These are phyloP conservation scores for Nemania sp. DNA, from an alignment of 2,329 filamentous ascomycete genomes.

Conservation along the genomic window DNA sequence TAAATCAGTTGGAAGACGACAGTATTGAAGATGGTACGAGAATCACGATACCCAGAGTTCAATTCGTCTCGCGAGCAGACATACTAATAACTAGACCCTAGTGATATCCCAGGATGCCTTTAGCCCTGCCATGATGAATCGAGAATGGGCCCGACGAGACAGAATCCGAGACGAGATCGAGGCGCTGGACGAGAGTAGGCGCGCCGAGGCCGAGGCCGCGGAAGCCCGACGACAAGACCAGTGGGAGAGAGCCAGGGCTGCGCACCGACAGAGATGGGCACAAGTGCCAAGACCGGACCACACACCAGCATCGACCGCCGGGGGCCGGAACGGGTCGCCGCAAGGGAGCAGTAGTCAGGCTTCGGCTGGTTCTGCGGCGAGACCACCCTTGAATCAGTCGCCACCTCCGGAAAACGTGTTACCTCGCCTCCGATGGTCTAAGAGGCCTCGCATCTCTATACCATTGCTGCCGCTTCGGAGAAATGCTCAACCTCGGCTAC, in stretches of 20 bases:
- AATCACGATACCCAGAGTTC: background rate
- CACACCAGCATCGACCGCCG: background rate
- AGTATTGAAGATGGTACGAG: slow-evolving; percentile 7
- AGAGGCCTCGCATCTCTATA: background rate
- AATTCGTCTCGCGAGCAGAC: background rate
- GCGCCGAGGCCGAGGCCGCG: background rate
- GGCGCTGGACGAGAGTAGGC: background rate
- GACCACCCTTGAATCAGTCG: background rate
- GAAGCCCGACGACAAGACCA: background rate
- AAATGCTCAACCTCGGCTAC: background rate
- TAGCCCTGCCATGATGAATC: slow-evolving; percentile 1
- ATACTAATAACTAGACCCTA: background rate
- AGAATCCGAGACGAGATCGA: slow-evolving; percentile 8
- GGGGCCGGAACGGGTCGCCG: background rate
- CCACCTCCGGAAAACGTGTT: background rate
- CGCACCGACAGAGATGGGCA: slow-evolving; percentile 2
- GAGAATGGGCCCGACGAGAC: slow-evolving; percentile 11
- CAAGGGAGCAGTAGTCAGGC: background rate
- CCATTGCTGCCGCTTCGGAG: background rate
- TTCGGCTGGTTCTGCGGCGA: background rate
- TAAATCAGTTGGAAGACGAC: background rate
- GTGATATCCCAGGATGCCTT: slow-evolving; percentile 5
- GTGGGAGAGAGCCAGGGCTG: slow-evolving; percentile 1
- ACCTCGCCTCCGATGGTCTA: background rate
- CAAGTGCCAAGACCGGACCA: background rate